Conservation (phyloP, 768 basidiomycete species). For the Kwoniella dendrophila region DNA sequence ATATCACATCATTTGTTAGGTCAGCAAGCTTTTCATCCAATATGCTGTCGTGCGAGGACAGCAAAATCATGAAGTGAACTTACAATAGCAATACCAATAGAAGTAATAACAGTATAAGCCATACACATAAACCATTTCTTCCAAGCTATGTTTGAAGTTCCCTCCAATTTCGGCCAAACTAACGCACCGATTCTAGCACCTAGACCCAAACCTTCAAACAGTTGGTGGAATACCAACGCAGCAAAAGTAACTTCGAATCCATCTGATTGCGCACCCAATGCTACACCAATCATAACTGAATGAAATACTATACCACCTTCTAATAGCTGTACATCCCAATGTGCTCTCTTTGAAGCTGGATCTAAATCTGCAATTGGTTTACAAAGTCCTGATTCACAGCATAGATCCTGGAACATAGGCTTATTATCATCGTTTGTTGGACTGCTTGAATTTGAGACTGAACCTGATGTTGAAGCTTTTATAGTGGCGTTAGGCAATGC, state of each 20-base stretch:
- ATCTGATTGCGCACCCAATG: constrained; percentile 9
- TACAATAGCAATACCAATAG: constrained; percentile 14
- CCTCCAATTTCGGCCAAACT: not conserved
- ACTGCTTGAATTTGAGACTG: not conserved
- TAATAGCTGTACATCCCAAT: constrained; percentile 15
- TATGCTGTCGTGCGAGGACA: no score
- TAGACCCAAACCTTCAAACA: constrained; percentile 15
- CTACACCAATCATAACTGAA: constrained; percentile 17
- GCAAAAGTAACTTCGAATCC: constrained; percentile 11
- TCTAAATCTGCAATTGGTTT: constrained; percentile 4
- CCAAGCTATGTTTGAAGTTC: constrained; percentile 4
- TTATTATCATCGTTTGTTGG: constrained; percentile 1
- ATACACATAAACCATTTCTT: constrained; percentile 17
- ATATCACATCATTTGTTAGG: not conserved
- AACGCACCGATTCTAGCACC: constrained; percentile 14
- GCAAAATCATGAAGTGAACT: no score
- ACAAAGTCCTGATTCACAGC: constrained; percentile 14
- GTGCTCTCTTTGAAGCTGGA: constrained; percentile 11
- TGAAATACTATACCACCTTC: constrained; percentile 16
- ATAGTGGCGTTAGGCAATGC: not conserved
- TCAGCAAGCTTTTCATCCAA: no score
- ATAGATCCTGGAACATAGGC: constrained; percentile 12
- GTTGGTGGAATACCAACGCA: constrained; percentile 14
- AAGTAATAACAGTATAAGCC: constrained; percentile 14
- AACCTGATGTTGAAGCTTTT: no score